Evolutionary conservation across 1,139 yeast genomes (phyloP).

Genomic region (Scheffersomyces cryptocercus): DNA sequence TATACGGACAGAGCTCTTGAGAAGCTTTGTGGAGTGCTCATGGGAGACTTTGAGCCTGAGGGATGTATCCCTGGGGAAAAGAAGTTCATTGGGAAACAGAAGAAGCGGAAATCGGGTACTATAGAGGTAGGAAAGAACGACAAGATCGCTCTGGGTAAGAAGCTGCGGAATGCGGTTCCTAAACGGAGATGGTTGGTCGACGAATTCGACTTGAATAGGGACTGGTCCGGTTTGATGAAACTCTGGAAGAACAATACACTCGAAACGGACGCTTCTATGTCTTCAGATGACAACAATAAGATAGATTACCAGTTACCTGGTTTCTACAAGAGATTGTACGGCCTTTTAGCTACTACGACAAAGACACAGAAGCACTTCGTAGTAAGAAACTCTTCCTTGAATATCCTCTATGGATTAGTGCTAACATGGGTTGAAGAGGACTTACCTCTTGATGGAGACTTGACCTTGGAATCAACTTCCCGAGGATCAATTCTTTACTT

Average conservation of each 20-base stretch:
- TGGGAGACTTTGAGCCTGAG: conserved; percentile 54
- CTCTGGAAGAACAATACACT: conserved; percentile 37
- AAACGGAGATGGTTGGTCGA: conserved; percentile 63
- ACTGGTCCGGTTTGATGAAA: conserved; percentile 49
- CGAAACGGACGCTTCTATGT: conserved; percentile 11
- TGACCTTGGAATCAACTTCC: conserved; percentile 15
- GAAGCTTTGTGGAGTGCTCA: conserved; percentile 51
- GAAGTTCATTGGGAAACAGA: conserved; percentile 32
- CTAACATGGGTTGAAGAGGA: conserved; percentile 54
- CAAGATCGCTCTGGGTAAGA: conserved; percentile 11
- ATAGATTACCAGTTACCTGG: conserved; percentile 28
- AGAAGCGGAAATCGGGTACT: conserved; percentile 10
- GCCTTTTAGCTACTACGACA: conserved; percentile 28
- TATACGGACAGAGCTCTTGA: conserved; percentile 55
- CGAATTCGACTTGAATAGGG: conserved; percentile 52
- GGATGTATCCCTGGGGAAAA: conserved; percentile 63
- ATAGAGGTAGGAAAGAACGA: conserved; percentile 15
- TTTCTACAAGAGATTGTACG: conserved; percentile 33
- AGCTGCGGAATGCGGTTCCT: conserved; percentile 22
- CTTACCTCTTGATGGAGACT: conserved; percentile 17
- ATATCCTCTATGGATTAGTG: conserved; percentile 58
- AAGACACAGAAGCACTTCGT: conserved; percentile 52
- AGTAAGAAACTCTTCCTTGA: conserved; percentile 59
- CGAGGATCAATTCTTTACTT: conserved; percentile 50
- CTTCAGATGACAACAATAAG: conserved; percentile 11